phyloP scores from a whole-genome alignment of 495 filamentous ascomycete species.

The Cercophora newfieldiana region DNA sequence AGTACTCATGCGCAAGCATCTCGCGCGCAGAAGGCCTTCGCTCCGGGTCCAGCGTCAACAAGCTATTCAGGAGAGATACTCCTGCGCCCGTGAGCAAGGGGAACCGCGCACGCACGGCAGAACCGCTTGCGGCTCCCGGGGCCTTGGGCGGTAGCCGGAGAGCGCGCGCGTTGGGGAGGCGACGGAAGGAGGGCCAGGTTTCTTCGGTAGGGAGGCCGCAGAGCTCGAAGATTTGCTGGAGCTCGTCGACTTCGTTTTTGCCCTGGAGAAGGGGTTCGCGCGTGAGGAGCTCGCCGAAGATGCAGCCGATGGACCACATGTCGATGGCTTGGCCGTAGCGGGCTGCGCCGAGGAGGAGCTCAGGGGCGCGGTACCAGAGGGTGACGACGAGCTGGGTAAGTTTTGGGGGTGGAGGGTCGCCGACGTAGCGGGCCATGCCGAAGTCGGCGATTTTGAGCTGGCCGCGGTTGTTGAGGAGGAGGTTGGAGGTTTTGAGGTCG shows the following conservation, averaged over 20 bases:
- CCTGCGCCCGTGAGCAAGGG: constrained; percentile 79
- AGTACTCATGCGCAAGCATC: constrained; percentile 68
- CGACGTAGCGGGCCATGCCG: constrained; percentile 91
- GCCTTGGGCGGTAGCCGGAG: constrained; percentile 68
- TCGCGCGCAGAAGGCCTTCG: constrained; percentile 64
- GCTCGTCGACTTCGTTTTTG: constrained; percentile 90
- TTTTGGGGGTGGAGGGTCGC: constrained; percentile 71
- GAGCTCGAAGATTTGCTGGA: constrained; percentile 75
- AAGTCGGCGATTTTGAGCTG: constrained; percentile 97
- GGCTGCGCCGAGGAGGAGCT: constrained; percentile 80
- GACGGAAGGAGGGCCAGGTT: constrained; percentile 82
- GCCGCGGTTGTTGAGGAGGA: constrained; percentile 93
- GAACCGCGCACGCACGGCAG: constrained; percentile 69
- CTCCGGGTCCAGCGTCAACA: constrained; percentile 77
- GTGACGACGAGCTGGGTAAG: constrained; percentile 95
- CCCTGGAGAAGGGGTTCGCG: constrained; percentile 86
- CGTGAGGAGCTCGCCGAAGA: constrained; percentile 87
- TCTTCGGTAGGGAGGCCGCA: constrained; percentile 87
- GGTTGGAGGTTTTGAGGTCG: constrained; percentile 94
- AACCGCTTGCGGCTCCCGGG: constrained; percentile 36
- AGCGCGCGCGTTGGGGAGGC: constrained; percentile 84
- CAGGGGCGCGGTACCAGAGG: constrained; percentile 93
- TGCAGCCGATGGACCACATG: constrained; percentile 95
- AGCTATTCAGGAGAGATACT: constrained; percentile 60
- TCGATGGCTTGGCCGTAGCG: constrained; percentile 79